These are phyloP conservation scores for Hypsizygus ulmarius DNA, from an alignment of 1,284 basidiomycete species.

Conservation along the genomic window DNA sequence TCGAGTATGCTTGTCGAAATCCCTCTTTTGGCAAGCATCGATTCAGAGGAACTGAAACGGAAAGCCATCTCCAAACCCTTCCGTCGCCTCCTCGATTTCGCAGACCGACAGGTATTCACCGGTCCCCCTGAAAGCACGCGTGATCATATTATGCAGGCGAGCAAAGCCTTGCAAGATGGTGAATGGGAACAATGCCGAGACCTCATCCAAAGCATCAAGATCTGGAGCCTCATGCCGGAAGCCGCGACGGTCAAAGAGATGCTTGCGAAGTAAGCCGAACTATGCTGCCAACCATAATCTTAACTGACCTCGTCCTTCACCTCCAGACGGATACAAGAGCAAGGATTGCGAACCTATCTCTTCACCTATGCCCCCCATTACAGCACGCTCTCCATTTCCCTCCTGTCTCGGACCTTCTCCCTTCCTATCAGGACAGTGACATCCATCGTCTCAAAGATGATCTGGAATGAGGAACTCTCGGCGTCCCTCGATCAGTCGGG, in stretches of 20 bases:
- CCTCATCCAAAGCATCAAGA: conserved; percentile 93
- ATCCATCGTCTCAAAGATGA: conserved; percentile 97
- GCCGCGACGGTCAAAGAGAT: conserved; percentile 88
- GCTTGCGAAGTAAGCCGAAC: conserved; percentile 74
- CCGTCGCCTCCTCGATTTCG: conserved; percentile 93
- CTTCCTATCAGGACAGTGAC: conserved; percentile 80
- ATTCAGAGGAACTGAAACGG: conserved; percentile 90
- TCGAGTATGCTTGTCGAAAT: conserved; percentile 99
- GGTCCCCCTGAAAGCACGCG: conserved; percentile 98
- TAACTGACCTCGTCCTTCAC: conserved; percentile 11
- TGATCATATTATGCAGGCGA: conserved; percentile 99
- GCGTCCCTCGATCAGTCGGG: conserved; percentile 92
- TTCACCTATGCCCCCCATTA: conserved; percentile 99
- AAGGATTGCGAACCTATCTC: conserved; percentile 94
- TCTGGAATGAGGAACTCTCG: conserved; percentile 95
- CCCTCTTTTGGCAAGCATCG: conserved; percentile 90
- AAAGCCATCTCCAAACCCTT: conserved; percentile 95
- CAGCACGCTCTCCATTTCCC: conserved; percentile 83
- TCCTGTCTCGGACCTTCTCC: conserved; percentile 87
- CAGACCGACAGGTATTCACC: conserved; percentile 96
- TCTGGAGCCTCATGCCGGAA: conserved; percentile 96
- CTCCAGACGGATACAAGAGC: conserved; percentile 91
- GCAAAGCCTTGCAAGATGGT: conserved; percentile 93
- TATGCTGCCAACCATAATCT: conserved; percentile 2
- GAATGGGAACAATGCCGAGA: conserved; percentile 97